Percentiles rank a stretch among this genome's conserved stretches.
Evolutionary conservation across 2,329 filamentous ascomycete species (phyloP).

Genomic region (Aspergillus melleus): DNA sequence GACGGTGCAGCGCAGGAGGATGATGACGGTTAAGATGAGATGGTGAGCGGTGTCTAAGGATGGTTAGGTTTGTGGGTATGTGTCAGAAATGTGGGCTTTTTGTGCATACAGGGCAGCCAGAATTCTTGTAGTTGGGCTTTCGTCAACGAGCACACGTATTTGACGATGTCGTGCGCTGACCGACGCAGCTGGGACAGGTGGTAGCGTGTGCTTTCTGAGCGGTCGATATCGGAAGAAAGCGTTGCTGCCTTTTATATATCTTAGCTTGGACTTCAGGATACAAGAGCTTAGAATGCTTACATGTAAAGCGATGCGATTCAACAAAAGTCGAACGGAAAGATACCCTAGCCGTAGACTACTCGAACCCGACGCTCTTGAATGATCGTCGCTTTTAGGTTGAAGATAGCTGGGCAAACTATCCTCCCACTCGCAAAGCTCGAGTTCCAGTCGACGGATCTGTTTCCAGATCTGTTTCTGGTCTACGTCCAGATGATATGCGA

Average conservation of each 20-base stretch:
- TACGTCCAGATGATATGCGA: slow-evolving; percentile 30
- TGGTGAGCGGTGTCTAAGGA: slow-evolving; percentile 30
- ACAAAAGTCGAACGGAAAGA: slow-evolving; percentile 46
- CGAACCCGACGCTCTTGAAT: slow-evolving; percentile 43
- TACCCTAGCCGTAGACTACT: slow-evolving; percentile 53
- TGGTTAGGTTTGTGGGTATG: background rate
- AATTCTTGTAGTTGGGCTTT: slow-evolving; percentile 24
- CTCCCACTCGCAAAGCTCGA: slow-evolving; percentile 45
- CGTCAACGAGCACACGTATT: slow-evolving; percentile 23
- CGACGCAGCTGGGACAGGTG: slow-evolving; percentile 23
- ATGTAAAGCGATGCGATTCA: slow-evolving; percentile 41
- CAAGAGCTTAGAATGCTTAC: slow-evolving; percentile 4
- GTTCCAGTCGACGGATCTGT: slow-evolving; percentile 34
- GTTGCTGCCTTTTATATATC: slow-evolving; percentile 10
- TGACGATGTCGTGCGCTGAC: slow-evolving; percentile 24
- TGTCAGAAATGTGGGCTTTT: too few species aligned
- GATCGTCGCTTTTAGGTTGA: slow-evolving; percentile 28
- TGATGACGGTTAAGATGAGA: slow-evolving; percentile 24
- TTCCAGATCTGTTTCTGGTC: slow-evolving; percentile 21
- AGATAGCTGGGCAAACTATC: slow-evolving; percentile 33
- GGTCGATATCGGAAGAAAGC: slow-evolving; percentile 36
- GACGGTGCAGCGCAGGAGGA: slow-evolving; percentile 19
- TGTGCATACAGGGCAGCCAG: slow-evolving; percentile 29
- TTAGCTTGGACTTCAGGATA: background rate
- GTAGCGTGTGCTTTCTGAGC: slow-evolving; percentile 15